Base-by-base conservation (phyloP, 2,329 filamentous ascomycete genomes). In the Hypocrella siamensis region DNA sequence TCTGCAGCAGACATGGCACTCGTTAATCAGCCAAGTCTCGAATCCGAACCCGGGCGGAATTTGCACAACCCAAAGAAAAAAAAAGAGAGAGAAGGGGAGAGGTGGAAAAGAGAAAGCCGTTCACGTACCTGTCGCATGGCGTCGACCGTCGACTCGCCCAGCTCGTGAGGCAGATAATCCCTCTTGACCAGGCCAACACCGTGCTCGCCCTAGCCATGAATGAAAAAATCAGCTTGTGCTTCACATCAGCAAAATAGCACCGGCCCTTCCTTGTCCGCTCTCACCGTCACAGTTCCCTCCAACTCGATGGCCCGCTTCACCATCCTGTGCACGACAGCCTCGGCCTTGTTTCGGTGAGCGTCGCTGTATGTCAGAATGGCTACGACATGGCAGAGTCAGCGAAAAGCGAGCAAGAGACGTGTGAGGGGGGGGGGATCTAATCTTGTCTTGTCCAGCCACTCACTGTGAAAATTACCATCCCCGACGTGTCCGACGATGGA, bases 141-240 rank as follows among this genome's bases (percentile, higher is more conserved):
- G 56, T 86, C 79, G 7, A 92, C 80, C 0, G 81, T 83, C 10
- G 57, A 62, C 50, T 73, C 62, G 10, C 82, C 80, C 26, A 90
- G 60, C 56, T 92, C 82, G 46, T 86, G 78, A 8, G 73, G 65
- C 27, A 92, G 63, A 47, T 88, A 88, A 48, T 90, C 82, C 42
- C 82, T 65, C 68, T 92, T 92, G 35, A 88, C 79, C 30, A 92
- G 59, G 6, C 82, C 82, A 32, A 90, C 76, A 26, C 82, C 82
- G 51, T 92, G 82, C 54, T 92, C 82, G 33, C 82, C 83, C 65
- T 70, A 12, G 7, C 10, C 7, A 10, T n/a, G n/a, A 26, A 34
- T 24, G 5, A 42, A 31, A 41, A 32, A 26, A 30, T 32, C 16
- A 22, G 15, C 12, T 10, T 15, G 25, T n/a, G 14, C 17, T 10